Conservation (phyloP, 257 asterid genomes). For the Handroanthus guayacan region DNA sequence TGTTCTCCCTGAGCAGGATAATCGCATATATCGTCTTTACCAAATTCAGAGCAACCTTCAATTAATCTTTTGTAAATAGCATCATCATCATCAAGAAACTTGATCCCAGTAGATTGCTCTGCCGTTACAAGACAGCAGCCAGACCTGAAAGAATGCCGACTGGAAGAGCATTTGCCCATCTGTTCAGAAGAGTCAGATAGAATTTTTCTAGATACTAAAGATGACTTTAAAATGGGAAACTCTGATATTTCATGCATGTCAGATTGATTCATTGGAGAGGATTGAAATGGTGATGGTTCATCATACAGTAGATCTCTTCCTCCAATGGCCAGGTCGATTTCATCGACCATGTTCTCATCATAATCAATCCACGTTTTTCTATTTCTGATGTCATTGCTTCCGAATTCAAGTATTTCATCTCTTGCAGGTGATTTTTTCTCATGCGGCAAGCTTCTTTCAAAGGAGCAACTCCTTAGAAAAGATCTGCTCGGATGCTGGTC, state of each 20-base stretch:
- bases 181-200: conserved; percentile 40
- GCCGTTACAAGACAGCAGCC: conserved; percentile 50
- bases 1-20: conserved; percentile 45
- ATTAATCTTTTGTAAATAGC: conserved; percentile 35
- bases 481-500: conserved; percentile 45
- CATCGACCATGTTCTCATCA: conserved; percentile 47
- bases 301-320: conserved; percentile 43
- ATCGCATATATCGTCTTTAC: conserved; percentile 28
- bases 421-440: conserved; percentile 47
- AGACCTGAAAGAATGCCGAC: conserved; percentile 46
- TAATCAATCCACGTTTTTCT: conserved; percentile 43
- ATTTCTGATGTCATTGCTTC: conserved; percentile 39
- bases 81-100: conserved; percentile 45
- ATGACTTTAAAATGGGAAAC: conserved; percentile 36
- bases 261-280: conserved; percentile 48
- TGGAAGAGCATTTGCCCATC: conserved; percentile 38
- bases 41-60: conserved; percentile 44
- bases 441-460: conserved; percentile 44
- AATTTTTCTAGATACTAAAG: conserved; percentile 41
- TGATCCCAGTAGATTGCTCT: conserved; percentile 41
- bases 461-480: conserved; percentile 56
- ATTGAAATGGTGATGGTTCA: conserved; percentile 42
- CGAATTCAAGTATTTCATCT: conserved; percentile 49
- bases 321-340: conserved; percentile 35
- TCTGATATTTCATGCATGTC: conserved; percentile 41